A percentile compares a stretch with the other conserved stretches of the same genome.
Evolutionary conservation across 2,329 filamentous ascomycete genomes (phyloP).

Genomic region (Sporothrix schenckii): DNA sequence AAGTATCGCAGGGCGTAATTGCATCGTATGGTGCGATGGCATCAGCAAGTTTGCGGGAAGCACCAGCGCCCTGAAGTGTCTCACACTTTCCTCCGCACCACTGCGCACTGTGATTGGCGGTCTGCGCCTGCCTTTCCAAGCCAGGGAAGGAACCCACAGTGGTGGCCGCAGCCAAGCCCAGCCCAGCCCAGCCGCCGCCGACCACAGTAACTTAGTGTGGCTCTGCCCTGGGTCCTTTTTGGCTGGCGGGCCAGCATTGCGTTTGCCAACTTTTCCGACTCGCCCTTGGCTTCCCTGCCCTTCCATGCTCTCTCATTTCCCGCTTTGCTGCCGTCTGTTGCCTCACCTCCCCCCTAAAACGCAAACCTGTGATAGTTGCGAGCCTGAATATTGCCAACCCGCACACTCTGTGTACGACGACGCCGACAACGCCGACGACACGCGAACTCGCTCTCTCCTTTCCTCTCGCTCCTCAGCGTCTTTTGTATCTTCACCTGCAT

Average conservation of each 20-base stretch:
- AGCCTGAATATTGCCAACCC: not conserved
- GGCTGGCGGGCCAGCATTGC: slow-evolving; percentile 19
- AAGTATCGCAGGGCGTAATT: not conserved
- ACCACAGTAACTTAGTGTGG: not conserved
- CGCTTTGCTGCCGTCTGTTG: not conserved
- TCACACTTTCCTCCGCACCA: slow-evolving; percentile 15
- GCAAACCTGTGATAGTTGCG: not conserved
- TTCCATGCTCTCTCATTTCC: slow-evolving; percentile 6
- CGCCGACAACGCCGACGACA: not conserved
- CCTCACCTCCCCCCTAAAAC: slow-evolving; percentile 24
- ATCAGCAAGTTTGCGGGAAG: slow-evolving; percentile 16
- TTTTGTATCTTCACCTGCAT: slow-evolving; percentile 22
- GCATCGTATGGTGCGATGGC: not conserved
- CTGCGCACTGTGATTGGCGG: slow-evolving; percentile 25
- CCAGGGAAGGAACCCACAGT: slow-evolving; percentile 26
- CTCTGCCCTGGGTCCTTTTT: slow-evolving; percentile 14
- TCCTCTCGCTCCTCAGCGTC: slow-evolving; percentile 4
- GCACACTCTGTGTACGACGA: slow-evolving; percentile 18
- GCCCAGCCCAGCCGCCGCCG: slow-evolving; percentile 4
- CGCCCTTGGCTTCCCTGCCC: not conserved
- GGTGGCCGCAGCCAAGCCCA: slow-evolving; percentile 27
- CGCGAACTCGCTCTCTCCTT: not conserved
- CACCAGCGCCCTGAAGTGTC: not conserved
- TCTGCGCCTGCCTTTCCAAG: slow-evolving; percentile 22
- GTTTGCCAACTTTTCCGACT: slow-evolving; percentile 32